A percentile compares a stretch with the other conserved stretches of the same genome.
Conservation (phyloP, 2,329 filamentous ascomycete genomes). For the Hymenoscyphus albidus region DNA sequence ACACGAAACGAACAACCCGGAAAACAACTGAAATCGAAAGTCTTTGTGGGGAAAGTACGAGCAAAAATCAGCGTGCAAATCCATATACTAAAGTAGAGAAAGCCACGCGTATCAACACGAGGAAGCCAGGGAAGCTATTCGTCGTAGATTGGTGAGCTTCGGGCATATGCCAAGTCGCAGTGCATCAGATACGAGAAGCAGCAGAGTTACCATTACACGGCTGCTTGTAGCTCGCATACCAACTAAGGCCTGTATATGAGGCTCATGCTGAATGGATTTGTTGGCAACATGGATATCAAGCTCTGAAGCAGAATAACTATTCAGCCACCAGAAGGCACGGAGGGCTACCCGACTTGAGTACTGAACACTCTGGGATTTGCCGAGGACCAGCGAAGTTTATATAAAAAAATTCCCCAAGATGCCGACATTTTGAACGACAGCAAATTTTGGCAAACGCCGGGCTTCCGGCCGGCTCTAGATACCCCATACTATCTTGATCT, state of each 20-base stretch:
- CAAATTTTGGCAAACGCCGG: neutral
- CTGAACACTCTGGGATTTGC: neutral
- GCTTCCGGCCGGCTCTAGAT: neutral
- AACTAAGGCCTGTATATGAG: neutral
- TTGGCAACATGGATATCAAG: neutral
- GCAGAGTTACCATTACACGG: neutral
- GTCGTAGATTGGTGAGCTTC: neutral
- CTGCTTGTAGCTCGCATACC: neutral
- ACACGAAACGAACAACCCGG: neutral
- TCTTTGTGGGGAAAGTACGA: neutral
- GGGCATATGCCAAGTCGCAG: neutral
- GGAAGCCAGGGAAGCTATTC: neutral
- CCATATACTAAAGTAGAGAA: neutral
- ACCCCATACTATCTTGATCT: neutral
- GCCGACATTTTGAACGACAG: neutral
- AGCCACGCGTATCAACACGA: neutral
- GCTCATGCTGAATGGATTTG: neutral
- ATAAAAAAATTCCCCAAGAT: neutral
- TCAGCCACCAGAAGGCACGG: neutral
- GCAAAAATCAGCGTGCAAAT: neutral
- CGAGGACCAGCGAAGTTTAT: neutral
- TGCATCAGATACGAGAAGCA: neutral
- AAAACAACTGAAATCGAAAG: neutral
- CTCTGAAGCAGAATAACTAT: neutral
- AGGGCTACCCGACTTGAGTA: neutral